Base-by-base conservation (phyloP, 768 basidiomycete species). In the Arthromyces matolae region DNA sequence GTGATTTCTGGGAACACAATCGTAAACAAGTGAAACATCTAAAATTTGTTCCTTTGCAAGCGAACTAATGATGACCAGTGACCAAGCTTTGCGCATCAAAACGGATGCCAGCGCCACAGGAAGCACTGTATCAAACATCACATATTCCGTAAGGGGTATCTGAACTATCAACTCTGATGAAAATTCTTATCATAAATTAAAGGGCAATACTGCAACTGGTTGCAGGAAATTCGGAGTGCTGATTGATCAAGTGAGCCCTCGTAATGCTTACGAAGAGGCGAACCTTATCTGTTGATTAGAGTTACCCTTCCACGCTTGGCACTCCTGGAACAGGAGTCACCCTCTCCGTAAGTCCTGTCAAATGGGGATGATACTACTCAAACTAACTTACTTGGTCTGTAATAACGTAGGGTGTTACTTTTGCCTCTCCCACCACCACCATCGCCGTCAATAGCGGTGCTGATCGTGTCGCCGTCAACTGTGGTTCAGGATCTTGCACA, bases 81-180 rank as follows among this genome's bases (percentile, higher is more conserved):
- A 67, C 44, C 75, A 77, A 58, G 81, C 74, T 0, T 69, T 85
- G 37, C 78, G 83, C 37, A 84, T 86, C 65, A 86, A 84, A 65
- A 81, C 76, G 6, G 54, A 76, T 5, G 58, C 69, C 14, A 41
- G 50, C 37, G 73, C 83, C 5, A 72, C 69, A 5, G 68, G 67
- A 34, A 75, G 76, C 42, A 67, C 60, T 7, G 80, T 85, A 4
- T 57, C 68, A 3, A 72, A 74, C 51, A 63, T 83, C 44, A 76
- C 72, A 4, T 83, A 77, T 60, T 68, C 65, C 2, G 77, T 77
- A 56, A 37, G 70, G 28, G 8, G 8, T 19, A 54, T 3, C 12
- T 18, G 37, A 23, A 5, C 12, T 28, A 5, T 39, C 38, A 54
- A 8, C 53, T 27, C 23, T 5, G 41, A 18, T 13, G 13, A 18